phyloP scores from a whole-genome alignment of 441 rosid genomes.

The Aquilaria agallochum region DNA sequence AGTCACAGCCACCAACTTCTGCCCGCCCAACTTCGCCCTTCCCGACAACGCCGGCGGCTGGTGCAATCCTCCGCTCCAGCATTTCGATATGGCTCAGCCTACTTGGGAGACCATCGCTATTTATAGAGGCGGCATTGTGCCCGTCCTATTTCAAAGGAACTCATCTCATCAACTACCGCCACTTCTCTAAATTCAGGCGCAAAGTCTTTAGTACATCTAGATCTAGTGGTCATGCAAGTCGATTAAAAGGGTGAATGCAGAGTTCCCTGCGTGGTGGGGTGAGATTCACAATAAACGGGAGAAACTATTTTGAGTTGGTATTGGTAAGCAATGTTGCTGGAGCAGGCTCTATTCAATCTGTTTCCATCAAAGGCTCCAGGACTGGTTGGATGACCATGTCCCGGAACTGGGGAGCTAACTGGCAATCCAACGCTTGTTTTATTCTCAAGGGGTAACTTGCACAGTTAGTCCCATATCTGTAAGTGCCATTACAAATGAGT shows the following conservation, averaged over 20 bases:
- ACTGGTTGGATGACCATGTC: conserved; percentile 56
- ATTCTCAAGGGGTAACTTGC: conserved; percentile 14
- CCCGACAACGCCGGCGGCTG: conserved; percentile 57
- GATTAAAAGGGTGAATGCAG: conserved; percentile 18
- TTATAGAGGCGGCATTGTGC: conserved; percentile 55
- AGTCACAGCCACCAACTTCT: conserved; percentile 59
- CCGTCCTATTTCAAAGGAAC: conserved; percentile 50
- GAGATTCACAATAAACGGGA: conserved; percentile 58
- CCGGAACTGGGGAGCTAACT: conserved; percentile 67
- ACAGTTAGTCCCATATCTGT: too few relatives aligned
- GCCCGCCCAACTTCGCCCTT: conserved; percentile 55
- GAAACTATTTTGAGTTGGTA: conserved; percentile 59
- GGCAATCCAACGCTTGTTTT: conserved; percentile 57
- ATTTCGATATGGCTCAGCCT: conserved; percentile 68
- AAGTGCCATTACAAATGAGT: too few relatives aligned
- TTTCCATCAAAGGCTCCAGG: conserved; percentile 49
- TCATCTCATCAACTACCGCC: too few relatives aligned
- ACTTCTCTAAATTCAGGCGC: too few relatives aligned
- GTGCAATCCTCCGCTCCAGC: conserved; percentile 74
- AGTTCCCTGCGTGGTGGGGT: conserved; percentile 65
- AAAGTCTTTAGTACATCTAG: too few relatives aligned
- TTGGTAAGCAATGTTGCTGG: conserved; percentile 46
- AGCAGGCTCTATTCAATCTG: conserved; percentile 42
- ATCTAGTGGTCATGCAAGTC: too few relatives aligned
- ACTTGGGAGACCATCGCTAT: conserved; percentile 60